phyloP scores from a whole-genome alignment of 768 basidiomycete genomes.

The Tremella mesenterica region DNA sequence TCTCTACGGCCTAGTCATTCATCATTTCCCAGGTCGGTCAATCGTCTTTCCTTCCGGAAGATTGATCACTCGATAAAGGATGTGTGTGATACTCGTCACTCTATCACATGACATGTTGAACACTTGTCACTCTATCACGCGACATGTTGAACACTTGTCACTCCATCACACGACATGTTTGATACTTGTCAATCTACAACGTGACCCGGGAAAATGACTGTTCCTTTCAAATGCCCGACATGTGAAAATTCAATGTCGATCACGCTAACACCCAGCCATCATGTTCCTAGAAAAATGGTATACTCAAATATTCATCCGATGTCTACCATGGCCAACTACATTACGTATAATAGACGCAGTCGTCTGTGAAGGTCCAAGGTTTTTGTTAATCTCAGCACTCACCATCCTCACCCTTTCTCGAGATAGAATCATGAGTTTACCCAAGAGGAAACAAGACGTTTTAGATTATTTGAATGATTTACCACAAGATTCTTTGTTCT shows the following conservation, averaged over 20 bases:
- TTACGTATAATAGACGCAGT: conserved; percentile 34
- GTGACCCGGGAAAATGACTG: neutral
- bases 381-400: conserved; percentile 31
- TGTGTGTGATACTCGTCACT: too few species aligned
- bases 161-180: too few species aligned
- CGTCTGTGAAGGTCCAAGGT: conserved; percentile 36
- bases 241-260: too few species aligned
- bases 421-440: conserved; percentile 27
- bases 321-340: conserved; percentile 37
- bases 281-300: conserved; percentile 35
- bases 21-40: too few species aligned
- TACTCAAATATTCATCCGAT: conserved; percentile 31
- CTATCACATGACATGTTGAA: too few species aligned
- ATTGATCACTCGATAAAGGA: too few species aligned
- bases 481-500: conserved; percentile 30
- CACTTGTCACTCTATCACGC: too few species aligned
- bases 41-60: too few species aligned
- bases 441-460: conserved; percentile 14
- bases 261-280: conserved; percentile 18
- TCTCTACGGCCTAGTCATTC: neutral
- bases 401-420: conserved; percentile 31
- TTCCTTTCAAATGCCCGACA: too few species aligned
- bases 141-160: too few species aligned
- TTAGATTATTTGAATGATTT: conserved; percentile 25
- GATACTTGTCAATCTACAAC: neutral